phyloP scores from a whole-genome alignment of 2,329 filamentous ascomycete species.

The Oidium heveae region DNA sequence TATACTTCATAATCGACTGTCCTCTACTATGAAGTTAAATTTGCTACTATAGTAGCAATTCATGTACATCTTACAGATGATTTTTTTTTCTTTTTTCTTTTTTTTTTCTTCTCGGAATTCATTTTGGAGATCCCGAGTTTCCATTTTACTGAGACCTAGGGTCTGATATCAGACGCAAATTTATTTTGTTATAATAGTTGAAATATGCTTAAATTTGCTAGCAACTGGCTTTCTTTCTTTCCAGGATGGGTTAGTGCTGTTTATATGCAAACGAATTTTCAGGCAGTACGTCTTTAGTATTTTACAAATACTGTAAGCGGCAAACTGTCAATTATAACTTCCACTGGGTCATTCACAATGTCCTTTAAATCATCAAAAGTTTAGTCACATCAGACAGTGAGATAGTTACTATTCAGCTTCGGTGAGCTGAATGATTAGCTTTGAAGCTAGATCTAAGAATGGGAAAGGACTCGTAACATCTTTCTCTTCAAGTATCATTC shows the following conservation, averaged over 20 bases:
- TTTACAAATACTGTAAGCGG: background rate
- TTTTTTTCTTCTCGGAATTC: background rate
- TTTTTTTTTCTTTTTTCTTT: background rate
- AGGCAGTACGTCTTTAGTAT: background rate
- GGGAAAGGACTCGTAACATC: constrained; percentile 87
- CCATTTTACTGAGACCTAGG: background rate
- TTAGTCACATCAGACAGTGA: background rate
- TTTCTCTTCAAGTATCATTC: constrained; percentile 66
- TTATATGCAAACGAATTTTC: background rate
- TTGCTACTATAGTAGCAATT: background rate
- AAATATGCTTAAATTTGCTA: background rate
- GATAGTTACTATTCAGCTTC: constrained; percentile 30
- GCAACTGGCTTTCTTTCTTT: background rate
- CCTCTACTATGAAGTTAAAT: background rate
- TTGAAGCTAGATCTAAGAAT: constrained; percentile 80
- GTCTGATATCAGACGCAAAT: background rate
- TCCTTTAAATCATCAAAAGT: background rate
- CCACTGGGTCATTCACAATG: background rate
- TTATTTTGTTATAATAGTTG: background rate
- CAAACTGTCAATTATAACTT: background rate
- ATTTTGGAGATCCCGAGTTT: background rate
- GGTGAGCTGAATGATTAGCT: constrained; percentile 78
- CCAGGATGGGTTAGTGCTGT: background rate
- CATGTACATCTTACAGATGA: background rate
- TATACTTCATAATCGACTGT: constrained; percentile 1